phyloP scores from a whole-genome alignment of 1,139 yeast genomes.

The Geotrichum candidum region DNA sequence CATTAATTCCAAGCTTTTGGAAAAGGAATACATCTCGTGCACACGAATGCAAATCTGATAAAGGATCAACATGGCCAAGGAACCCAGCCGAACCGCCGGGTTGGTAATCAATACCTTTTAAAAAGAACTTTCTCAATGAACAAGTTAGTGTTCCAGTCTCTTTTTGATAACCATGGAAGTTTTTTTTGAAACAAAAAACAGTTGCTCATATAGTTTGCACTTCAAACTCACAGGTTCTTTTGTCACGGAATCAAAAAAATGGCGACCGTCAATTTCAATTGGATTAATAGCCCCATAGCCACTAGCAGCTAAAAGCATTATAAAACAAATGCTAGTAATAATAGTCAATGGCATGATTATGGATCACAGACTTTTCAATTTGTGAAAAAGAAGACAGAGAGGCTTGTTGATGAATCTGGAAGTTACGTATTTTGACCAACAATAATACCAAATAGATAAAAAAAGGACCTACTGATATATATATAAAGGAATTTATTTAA shows the following conservation, averaged over 20 bases:
- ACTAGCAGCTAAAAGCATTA: background rate
- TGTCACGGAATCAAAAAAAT: conserved; percentile 72
- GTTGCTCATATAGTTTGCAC: background rate
- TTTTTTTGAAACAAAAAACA: background rate
- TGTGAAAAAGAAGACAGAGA: too few species aligned
- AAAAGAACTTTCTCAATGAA: conserved; percentile 49
- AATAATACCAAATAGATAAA: too few species aligned
- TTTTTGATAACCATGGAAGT: conserved; percentile 19
- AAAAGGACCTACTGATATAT: too few species aligned
- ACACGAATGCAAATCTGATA: conserved; percentile 63
- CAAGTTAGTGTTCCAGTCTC: conserved; percentile 7
- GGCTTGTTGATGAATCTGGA: too few species aligned
- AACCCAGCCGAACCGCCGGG: conserved; percentile 82
- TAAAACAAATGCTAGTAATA: background rate
- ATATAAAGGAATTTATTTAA: background rate
- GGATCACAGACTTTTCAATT: too few species aligned
- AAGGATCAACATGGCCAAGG: conserved; percentile 42
- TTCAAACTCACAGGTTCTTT: conserved; percentile 55
- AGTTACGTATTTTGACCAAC: too few species aligned
- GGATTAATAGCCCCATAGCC: conserved; percentile 28
- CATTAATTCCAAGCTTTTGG: conserved; percentile 72
- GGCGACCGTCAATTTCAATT: conserved; percentile 51
- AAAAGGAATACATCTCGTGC: conserved; percentile 69
- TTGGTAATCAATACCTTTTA: conserved; percentile 80
- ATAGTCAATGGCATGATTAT: background rate